Evolutionary conservation across 2,329 filamentous ascomycete species (phyloP), one percentile per base, ranked within the genome.

Genomic region (Exophiala dermatitidis): DNA sequence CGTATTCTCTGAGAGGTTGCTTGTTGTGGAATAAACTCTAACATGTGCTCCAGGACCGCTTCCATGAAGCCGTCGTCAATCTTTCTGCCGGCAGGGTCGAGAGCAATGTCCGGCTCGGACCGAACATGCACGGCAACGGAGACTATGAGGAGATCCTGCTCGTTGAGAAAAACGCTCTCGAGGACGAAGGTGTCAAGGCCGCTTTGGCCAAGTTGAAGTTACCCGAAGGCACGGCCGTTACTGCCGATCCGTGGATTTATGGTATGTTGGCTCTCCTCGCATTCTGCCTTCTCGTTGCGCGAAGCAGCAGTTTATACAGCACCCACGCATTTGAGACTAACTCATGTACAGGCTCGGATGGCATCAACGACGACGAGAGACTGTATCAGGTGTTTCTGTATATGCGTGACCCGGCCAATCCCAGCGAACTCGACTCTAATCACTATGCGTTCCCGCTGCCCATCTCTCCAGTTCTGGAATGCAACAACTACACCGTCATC

Each of bases 221-320:
- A 0, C 80, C 81, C 0, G 68, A 78, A 58, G 80, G 78, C 19
- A 73, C 79, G 4, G 74, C 74, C 1, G 72, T 84, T 19, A 77
- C 81, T 56, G 73, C 75, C 47, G 81, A 83, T 58, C 80, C 80
- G 0, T 90, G 85, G 86, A 87, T 87, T 36, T 90, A 88, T 58
- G 80, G 77, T 66, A 69, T 66, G 54, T 9, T 3, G 8, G 26
- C 5, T n/a, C 12, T 31, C 31, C 10, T 42, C 38, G 4, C 12
- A 5, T 26, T 28, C 5, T 6, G 6, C 38, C 12, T 19, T 42
- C 26, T 33, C 19, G 12, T 6, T 30, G 4, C 10, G 5, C 26
- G 10, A 9, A 32, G 26, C 29, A 36, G 34, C 28, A 30, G 28
- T 32, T n/a, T 41, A 9, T 5, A 5, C 19, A 26, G 19, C 37